A percentile compares a stretch with the other conserved stretches of the same genome.
Evolutionary conservation across 2,329 filamentous ascomycete species (phyloP).

Genomic region (Ascochyta koolunga): DNA sequence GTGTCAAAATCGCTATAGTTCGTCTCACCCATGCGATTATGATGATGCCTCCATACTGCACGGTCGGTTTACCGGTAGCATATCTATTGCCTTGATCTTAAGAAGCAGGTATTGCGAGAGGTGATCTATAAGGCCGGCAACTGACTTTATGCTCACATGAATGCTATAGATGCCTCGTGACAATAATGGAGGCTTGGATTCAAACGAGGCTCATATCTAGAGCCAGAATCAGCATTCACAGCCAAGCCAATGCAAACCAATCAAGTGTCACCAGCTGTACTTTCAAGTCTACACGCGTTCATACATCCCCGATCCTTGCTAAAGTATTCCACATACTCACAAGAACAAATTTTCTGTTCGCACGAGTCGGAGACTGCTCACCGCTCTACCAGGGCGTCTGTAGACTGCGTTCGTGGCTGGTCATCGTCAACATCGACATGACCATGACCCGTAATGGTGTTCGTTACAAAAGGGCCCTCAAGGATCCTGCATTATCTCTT

Average conservation of each 20-base stretch:
- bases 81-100: no score
- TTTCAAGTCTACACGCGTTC: neutral
- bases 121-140: neutral
- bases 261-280: neutral
- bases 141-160: slow-evolving; percentile 3
- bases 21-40: no score
- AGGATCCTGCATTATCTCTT: neutral
- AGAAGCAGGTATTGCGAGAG: no score
- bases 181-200: neutral
- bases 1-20: no score
- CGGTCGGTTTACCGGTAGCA: no score
- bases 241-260: neutral
- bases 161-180: neutral
- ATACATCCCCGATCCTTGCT: neutral
- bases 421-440: slow-evolving; percentile 7
- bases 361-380: neutral
- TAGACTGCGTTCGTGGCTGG: neutral
- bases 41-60: no score
- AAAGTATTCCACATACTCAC: slow-evolving; percentile 1
- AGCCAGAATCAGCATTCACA: neutral
- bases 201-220: neutral
- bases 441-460: neutral
- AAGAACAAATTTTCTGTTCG: neutral
- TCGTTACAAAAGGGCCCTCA: neutral
- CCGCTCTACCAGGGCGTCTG: neutral